These are phyloP conservation scores for Suillus ampliporus DNA, from an alignment of 768 basidiomycete species.

Conservation along the genomic window DNA sequence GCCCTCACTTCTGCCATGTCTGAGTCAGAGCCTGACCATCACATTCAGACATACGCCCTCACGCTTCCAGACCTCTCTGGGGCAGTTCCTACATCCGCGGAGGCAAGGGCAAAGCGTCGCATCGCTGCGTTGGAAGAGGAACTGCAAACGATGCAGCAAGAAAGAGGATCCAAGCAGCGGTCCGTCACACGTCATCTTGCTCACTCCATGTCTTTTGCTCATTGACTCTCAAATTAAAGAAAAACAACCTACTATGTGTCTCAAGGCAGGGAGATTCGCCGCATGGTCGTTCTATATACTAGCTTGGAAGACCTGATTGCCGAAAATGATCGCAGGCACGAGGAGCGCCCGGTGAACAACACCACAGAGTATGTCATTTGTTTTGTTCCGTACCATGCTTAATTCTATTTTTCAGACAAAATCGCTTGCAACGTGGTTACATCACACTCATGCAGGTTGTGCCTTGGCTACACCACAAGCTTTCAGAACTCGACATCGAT, in stretches of 20 bases:
- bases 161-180: not conserved
- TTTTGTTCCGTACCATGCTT: not conserved
- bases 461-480: not conserved
- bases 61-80: too few species aligned
- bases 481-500: not conserved
- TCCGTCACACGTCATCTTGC: not conserved
- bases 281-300: not conserved
- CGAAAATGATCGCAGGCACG: too few species aligned
- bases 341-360: not conserved
- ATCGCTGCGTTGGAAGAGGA: slow-evolving; percentile 3
- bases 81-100: too few species aligned
- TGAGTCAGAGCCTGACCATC: too few species aligned
- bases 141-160: not conserved
- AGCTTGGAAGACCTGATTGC: not conserved
- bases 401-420: not conserved
- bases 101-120: too few species aligned
- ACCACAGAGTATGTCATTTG: not conserved
- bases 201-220: not conserved
- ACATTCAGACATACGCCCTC: too few species aligned
- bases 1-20: too few species aligned
- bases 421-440: not conserved
- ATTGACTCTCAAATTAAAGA: not conserved
- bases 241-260: not conserved
- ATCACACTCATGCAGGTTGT: not conserved
- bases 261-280: not conserved